Conservation (phyloP, 352 stramenopile species). For the Globisporangium spiculum region DNA sequence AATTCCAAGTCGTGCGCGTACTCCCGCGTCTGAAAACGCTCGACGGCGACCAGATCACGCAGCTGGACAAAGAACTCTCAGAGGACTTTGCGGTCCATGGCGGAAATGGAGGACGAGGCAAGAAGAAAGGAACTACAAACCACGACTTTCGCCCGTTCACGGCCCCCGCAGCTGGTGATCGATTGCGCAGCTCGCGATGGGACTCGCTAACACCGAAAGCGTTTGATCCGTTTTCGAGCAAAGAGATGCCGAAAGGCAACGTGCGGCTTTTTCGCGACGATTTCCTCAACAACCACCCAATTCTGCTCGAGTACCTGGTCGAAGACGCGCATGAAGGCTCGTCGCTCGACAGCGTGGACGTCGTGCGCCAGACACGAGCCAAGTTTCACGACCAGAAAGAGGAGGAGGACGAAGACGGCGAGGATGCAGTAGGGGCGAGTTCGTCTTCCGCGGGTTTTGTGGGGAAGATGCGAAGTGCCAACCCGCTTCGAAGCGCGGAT, state of each 20-base stretch:
- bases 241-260: constrained; percentile 67
- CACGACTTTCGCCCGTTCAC: constrained; percentile 36
- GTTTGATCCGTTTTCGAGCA: constrained; percentile 52
- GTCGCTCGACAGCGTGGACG: constrained; percentile 12
- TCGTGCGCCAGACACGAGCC: constrained; percentile 2
- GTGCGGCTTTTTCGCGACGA: constrained; percentile 83
- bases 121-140: constrained; percentile 8
- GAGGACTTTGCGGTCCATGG: constrained; percentile 52
- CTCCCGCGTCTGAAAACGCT: constrained; percentile 64
- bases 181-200: constrained; percentile 6
- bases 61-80: constrained; percentile 69
- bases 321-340: constrained; percentile 30
- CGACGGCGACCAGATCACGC: constrained; percentile 71
- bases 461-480: constrained; percentile 56
- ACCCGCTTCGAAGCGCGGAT: constrained; percentile 23
- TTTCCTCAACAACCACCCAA: constrained; percentile 82
- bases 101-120: constrained; percentile 9
- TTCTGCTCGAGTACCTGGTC: constrained; percentile 78
- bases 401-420: constrained; percentile 9
- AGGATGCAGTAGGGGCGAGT: neutral
- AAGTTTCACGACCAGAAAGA: constrained; percentile 8
- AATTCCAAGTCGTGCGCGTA: constrained; percentile 62
- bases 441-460: constrained; percentile 34
- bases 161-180: constrained; percentile 21
- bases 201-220: constrained; percentile 17